These are phyloP conservation scores for Ceratobasidium sp. DNA, from an alignment of 1,284 basidiomycete genomes.

Conservation along the genomic window DNA sequence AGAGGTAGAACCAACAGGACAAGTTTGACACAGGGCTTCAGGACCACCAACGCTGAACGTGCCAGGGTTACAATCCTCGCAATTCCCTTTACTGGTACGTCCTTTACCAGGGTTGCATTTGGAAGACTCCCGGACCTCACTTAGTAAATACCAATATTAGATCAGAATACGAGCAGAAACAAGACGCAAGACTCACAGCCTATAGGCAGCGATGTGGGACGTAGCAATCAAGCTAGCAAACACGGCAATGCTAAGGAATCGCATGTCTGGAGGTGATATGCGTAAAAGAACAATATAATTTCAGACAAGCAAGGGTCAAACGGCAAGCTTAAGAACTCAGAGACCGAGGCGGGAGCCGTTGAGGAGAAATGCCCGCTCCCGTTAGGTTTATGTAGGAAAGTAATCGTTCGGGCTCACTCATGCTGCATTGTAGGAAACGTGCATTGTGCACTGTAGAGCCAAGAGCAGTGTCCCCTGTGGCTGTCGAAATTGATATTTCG, in stretches of 20 bases:
- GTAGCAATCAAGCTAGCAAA: not conserved
- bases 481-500: too few species aligned
- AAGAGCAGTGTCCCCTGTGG: too few species aligned
- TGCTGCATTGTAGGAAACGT: too few species aligned
- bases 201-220: not conserved
- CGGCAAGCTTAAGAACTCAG: too few species aligned
- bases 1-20: constrained; percentile 21
- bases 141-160: not conserved
- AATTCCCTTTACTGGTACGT: not conserved
- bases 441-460: too few species aligned
- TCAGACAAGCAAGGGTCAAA: constrained; percentile 10
- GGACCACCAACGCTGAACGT: constrained; percentile 2
- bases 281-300: constrained; percentile 10
- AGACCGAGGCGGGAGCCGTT: constrained; percentile 35
- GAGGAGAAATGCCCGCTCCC: not conserved
- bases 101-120: not conserved
- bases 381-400: not conserved
- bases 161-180: too few species aligned
- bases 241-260: constrained; percentile 25
- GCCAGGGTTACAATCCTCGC: not conserved
- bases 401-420: too few species aligned
- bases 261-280: constrained; percentile 15
- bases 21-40: not conserved
- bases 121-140: not conserved
- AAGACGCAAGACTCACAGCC: not conserved